phyloP scores from a whole-genome alignment of 2,329 filamentous ascomycete genomes.

The Cadophora malorum region DNA sequence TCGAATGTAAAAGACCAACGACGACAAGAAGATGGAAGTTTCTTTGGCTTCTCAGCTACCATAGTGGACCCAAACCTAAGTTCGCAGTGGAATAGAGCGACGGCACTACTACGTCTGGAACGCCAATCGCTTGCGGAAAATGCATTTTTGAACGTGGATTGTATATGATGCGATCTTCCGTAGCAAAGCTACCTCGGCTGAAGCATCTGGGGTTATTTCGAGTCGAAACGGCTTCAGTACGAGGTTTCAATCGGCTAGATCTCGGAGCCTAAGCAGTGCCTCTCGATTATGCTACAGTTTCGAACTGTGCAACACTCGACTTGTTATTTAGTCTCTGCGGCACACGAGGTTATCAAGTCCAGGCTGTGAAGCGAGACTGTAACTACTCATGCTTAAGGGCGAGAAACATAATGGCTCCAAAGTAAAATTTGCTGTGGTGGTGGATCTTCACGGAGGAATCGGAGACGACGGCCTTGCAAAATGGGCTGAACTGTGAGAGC shows the following conservation, averaged over 20 bases:
- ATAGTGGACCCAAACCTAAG: background rate
- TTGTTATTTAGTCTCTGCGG: background rate
- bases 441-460: conserved; percentile 16
- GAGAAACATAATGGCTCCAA: background rate
- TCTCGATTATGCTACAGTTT: background rate
- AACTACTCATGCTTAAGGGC: background rate
- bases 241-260: conserved; percentile 7
- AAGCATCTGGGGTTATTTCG: background rate
- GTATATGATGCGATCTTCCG: conserved; percentile 20
- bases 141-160: conserved; percentile 13
- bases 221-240: conserved; percentile 10
- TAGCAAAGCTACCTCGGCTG: background rate
- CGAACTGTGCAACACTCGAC: background rate
- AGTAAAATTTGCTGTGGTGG: conserved; percentile 1
- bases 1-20: conserved; percentile 2
- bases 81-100: background rate
- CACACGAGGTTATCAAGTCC: background rate
- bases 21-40: conserved; percentile 16
- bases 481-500: background rate
- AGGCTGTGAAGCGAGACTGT: conserved; percentile 3
- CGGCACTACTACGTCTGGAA: background rate
- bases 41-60: conserved; percentile 16
- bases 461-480: background rate
- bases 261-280: background rate
- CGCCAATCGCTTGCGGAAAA: background rate